Evolutionary conservation across 495 filamentous ascomycete genomes (phyloP), one percentile per base, ranked within the genome.

Genomic region (Lentithecium fluviatile): DNA sequence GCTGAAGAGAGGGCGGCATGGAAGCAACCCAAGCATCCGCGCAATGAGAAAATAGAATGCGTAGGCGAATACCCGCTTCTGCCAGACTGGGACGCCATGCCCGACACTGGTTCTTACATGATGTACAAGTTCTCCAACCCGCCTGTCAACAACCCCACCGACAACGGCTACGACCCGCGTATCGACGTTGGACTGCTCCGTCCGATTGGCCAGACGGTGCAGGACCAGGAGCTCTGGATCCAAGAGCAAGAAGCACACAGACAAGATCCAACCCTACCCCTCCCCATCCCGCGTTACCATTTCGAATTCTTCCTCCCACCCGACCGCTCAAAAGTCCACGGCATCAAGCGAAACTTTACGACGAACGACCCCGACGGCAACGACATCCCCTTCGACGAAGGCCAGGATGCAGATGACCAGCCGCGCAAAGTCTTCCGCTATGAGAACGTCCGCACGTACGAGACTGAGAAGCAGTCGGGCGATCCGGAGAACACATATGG

Each of bases 101-200:
- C 91, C n/a, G 89, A 96, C 70, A 85, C 84, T 24, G 90, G 90
- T 54, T 85, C 86, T 15, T 97, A 90, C 72, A 84, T 95, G 57
- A 83, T 92, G 11, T 83, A 91, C 74, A 97, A 97, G 63, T 97
- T 97, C 75, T 79, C 81, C 40, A 89, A 86, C 46, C 90, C 93
- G 58, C 93, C 94, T 0, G 80, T 91, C 7, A 74, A 45, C 34
- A 79, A 34, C 71, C 80, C 17, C 1, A 76, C 78, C 11, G 70
- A 75, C 23, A 70, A 67, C 45, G 3, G 25, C 7, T 91, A 93
- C 70, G 94, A 97, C 70, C 78, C 79, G 45, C 87, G 95, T 32
- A 83, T 97, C 58, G 88, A 95, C 58, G 82, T 86, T 37, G 88
- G 84, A 58, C 74, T 98, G 42, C 78, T 98, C 51, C 83, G 84